These are phyloP conservation scores for Viola odorata DNA, from an alignment of 345 rosid genomes.

Conservation along the genomic window DNA sequence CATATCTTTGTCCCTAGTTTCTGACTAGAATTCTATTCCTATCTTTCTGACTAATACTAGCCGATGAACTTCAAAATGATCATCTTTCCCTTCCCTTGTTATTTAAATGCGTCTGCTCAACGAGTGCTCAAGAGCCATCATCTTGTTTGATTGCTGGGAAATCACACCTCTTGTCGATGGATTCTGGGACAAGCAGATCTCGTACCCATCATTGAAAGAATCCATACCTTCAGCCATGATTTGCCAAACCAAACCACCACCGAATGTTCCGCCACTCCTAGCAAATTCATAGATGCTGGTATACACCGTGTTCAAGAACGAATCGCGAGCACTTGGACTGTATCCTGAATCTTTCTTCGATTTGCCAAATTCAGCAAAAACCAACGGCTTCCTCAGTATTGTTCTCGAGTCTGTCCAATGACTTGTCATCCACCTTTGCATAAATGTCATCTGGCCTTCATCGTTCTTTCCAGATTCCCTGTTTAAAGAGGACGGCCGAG, in stretches of 20 bases:
- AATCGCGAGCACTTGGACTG: constrained; percentile 18
- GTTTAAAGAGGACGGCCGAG: neutral
- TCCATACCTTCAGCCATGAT: constrained; percentile 35
- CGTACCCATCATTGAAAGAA: constrained; percentile 34
- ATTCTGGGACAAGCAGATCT: constrained; percentile 27
- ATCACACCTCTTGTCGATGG: constrained; percentile 22
- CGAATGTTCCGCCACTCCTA: constrained; percentile 26
- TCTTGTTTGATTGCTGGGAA: constrained; percentile 25
- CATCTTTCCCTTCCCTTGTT: neutral
- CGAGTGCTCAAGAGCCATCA: constrained; percentile 25
- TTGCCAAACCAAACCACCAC: constrained; percentile 48
- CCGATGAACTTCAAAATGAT: too few relatives aligned
- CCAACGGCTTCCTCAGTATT: constrained; percentile 34
- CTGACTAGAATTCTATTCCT: too few relatives aligned
- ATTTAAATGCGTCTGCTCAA: neutral
- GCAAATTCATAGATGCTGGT: constrained; percentile 23
- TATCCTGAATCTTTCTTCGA: constrained; percentile 29
- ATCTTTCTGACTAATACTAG: too few relatives aligned
- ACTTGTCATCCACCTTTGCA: constrained; percentile 32
- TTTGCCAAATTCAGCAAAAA: constrained; percentile 43
- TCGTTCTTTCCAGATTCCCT: constrained; percentile 28
- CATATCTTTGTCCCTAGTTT: too few relatives aligned
- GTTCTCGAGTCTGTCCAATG: constrained; percentile 31
- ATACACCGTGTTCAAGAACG: constrained; percentile 27
- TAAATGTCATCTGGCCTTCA: constrained; percentile 20